A percentile compares a stretch with the other conserved stretches of the same genome.
Evolutionary conservation across 768 basidiomycete species (phyloP).

Genomic region (Pleurotus salmoneostramineus): DNA sequence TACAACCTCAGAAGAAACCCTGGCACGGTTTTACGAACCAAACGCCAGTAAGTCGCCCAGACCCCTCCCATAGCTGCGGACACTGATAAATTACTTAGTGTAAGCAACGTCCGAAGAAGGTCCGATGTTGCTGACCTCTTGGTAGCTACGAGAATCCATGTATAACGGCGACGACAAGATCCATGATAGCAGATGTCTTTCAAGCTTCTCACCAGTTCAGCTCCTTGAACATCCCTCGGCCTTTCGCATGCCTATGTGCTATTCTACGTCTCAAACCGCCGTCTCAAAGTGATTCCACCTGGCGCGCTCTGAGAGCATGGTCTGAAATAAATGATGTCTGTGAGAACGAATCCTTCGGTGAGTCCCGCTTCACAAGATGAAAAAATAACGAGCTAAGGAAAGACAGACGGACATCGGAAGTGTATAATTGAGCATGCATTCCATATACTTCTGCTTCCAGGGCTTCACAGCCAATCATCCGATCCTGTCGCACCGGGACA

Average conservation of each 20-base stretch:
- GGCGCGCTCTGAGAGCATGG: conserved; percentile 68
- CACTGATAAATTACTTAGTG: conserved; percentile 24
- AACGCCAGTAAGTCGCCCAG: conserved; percentile 52
- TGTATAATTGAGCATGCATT: conserved; percentile 78
- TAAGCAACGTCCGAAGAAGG: conserved; percentile 23
- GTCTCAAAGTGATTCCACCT: conserved; percentile 39
- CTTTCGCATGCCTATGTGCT: conserved; percentile 53
- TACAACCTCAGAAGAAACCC: conserved; percentile 34
- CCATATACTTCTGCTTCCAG: conserved; percentile 72
- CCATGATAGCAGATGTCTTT: conserved; percentile 70
- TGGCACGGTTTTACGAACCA: conserved; percentile 66
- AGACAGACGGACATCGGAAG: conserved; percentile 66
- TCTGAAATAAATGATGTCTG: conserved; percentile 71
- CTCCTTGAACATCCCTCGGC: conserved; percentile 63
- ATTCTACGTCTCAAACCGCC: conserved; percentile 45
- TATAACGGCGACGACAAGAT: conserved; percentile 70
- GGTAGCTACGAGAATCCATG: conserved; percentile 76
- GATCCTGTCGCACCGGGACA: conserved; percentile 26
- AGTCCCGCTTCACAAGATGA: conserved; percentile 10
- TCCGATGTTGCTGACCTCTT: conserved; percentile 10
- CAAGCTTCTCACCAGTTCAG: conserved; percentile 56
- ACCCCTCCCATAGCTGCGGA: neutral
- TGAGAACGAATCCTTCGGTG: conserved; percentile 80
- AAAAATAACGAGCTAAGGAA: neutral
- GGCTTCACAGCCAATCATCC: conserved; percentile 52